Conservation (phyloP, 148 eudicot genomes). For the Heliamphora exappendiculata region DNA sequence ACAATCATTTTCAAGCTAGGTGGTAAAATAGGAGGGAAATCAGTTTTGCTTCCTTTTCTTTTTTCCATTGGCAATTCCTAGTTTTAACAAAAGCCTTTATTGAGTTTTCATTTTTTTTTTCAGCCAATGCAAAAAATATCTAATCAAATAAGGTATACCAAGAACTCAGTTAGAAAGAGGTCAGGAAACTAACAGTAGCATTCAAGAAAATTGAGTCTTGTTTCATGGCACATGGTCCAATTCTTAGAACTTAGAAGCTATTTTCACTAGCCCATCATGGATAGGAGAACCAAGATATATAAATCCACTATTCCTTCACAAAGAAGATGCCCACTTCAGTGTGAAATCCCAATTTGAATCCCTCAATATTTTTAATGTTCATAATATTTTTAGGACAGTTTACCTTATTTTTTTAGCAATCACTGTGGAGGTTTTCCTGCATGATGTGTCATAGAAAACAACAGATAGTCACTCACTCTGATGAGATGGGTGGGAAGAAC, state of each 20-base stretch:
- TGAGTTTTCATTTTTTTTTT: too few species aligned
- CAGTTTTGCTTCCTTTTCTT: too few species aligned
- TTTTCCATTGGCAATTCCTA: background rate
- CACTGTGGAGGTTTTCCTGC: background rate
- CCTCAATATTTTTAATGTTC: too few species aligned
- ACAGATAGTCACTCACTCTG: constrained; percentile 39
- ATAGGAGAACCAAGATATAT: background rate
- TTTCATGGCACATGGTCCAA: background rate
- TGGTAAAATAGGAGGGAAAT: background rate
- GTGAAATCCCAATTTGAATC: background rate
- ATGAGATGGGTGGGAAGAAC: constrained; percentile 88
- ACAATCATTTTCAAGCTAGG: too few species aligned
- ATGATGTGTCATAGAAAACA: background rate
- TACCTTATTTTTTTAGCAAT: background rate
- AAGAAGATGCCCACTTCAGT: background rate
- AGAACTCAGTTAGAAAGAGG: background rate
- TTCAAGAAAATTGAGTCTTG: background rate
- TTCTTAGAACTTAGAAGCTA: background rate
- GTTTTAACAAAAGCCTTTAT: background rate
- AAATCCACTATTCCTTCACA: background rate
- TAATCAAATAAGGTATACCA: background rate
- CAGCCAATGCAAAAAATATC: too few species aligned
- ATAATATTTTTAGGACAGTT: background rate
- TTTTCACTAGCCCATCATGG: background rate
- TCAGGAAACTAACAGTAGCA: background rate